phyloP scores from a whole-genome alignment of 1,139 yeast species.

The Suhomyces bokatorum region DNA sequence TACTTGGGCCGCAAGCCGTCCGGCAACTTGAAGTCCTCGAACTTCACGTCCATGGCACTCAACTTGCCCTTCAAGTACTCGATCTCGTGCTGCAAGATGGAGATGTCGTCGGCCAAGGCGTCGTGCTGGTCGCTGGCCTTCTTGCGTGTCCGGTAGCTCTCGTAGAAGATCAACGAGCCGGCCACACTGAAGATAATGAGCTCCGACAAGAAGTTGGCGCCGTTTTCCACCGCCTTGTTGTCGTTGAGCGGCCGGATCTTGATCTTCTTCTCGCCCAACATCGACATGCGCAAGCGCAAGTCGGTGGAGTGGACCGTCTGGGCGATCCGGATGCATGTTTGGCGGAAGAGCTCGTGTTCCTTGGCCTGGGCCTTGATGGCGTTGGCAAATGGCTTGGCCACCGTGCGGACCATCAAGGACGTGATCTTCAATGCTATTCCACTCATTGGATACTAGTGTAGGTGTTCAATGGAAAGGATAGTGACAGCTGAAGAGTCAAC shows the following conservation, averaged over 20 bases:
- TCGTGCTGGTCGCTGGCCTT: conserved; percentile 65
- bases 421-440: conserved; percentile 75
- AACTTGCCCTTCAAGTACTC: conserved; percentile 56
- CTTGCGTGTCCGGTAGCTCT: conserved; percentile 65
- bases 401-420: conserved; percentile 70
- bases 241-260: conserved; percentile 80
- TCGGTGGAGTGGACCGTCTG: conserved; percentile 74
- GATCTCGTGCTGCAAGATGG: conserved; percentile 68
- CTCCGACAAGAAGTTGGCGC: conserved; percentile 80
- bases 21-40: conserved; percentile 52
- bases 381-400: conserved; percentile 81
- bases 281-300: conserved; percentile 57
- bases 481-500: no score
- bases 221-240: conserved; percentile 78
- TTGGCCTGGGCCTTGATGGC: conserved; percentile 74
- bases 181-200: conserved; percentile 77
- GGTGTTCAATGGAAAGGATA: no score
- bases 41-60: conserved; percentile 36
- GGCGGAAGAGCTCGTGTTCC: conserved; percentile 66
- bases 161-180: conserved; percentile 75
- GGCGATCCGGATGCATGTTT: conserved; percentile 67
- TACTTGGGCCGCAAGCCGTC: conserved; percentile 47
- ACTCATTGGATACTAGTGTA: conserved; percentile 30
- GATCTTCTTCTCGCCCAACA: conserved; percentile 59
- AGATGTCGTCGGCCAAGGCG: conserved; percentile 66